Evolutionary conservation across 2,329 filamentous ascomycete species (phyloP).

Genomic region (Aaosphaeria pasadenensis): DNA sequence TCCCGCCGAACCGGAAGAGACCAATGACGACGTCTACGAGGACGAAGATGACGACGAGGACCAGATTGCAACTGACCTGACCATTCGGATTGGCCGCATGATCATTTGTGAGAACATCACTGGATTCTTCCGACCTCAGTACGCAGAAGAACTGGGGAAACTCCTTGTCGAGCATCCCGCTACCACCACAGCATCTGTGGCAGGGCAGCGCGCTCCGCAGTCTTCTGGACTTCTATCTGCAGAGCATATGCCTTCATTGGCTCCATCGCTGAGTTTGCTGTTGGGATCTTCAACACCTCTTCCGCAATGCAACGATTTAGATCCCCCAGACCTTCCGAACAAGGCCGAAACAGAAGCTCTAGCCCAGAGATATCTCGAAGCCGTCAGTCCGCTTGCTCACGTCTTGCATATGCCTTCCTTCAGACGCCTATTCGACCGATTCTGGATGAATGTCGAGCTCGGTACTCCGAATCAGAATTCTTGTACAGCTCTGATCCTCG

Average conservation of each 20-base stretch:
- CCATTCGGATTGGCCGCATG: constrained; percentile 37
- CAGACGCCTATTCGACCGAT: constrained; percentile 35
- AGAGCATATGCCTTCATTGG: constrained; percentile 36
- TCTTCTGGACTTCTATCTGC: constrained; percentile 33
- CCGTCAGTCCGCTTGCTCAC: constrained; percentile 37
- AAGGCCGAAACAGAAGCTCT: constrained; percentile 34
- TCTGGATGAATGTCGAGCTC: constrained; percentile 36
- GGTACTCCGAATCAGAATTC: constrained; percentile 35
- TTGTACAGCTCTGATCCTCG: constrained; percentile 34
- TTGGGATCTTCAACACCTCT: constrained; percentile 28
- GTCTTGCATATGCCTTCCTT: constrained; percentile 36
- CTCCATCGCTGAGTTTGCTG: constrained; percentile 33
- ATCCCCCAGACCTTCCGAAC: constrained; percentile 30
- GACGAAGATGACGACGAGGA: constrained; percentile 39
- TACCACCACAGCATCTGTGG: constrained; percentile 28
- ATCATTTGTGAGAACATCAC: constrained; percentile 40
- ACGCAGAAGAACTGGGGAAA: constrained; percentile 40
- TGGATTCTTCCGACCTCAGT: constrained; percentile 38
- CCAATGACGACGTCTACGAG: constrained; percentile 36
- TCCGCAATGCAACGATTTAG: constrained; percentile 25
- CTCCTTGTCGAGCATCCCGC: constrained; percentile 33
- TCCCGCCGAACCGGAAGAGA: constrained; percentile 35
- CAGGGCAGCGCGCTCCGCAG: constrained; percentile 34
- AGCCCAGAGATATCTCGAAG: constrained; percentile 32
- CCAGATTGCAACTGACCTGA: constrained; percentile 36